A percentile compares a stretch with the other conserved stretches of the same genome.
Conservation (phyloP, 2,329 filamentous ascomycete genomes). For the Sphaerulina vaccinii region DNA sequence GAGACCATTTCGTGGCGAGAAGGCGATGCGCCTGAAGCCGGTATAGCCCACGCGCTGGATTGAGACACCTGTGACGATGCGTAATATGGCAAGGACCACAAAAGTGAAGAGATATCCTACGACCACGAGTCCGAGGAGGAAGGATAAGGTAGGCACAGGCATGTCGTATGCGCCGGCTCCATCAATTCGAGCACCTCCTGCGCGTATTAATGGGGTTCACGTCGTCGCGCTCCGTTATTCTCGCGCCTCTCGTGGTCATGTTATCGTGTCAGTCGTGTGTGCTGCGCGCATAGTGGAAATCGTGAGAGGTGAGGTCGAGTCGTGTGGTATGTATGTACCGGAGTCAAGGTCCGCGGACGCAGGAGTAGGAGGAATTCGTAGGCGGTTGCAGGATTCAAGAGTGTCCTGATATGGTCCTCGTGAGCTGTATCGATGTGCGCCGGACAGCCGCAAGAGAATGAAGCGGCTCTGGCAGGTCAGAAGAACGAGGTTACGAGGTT, state of each 20-base stretch:
- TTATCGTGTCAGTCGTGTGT: not conserved
- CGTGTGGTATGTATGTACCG: too few species aligned
- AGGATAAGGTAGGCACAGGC: conserved; percentile 56
- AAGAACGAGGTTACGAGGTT: too few species aligned
- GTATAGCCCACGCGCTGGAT: conserved; percentile 94
- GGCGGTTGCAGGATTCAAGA: too few species aligned
- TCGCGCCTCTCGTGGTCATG: not conserved
- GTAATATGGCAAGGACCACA: conserved; percentile 86
- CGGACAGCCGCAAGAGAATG: too few species aligned
- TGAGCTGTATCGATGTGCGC: too few species aligned
- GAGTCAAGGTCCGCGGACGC: too few species aligned
- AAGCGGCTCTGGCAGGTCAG: too few species aligned
- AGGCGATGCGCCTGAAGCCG: conserved; percentile 85
- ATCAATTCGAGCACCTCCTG: conserved; percentile 24
- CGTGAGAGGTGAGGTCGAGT: too few species aligned
- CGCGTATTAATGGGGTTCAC: not conserved
- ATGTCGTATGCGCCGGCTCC: conserved; percentile 35
- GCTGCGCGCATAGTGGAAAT: too few species aligned
- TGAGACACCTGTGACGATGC: conserved; percentile 88
- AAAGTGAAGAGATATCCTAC: conserved; percentile 89
- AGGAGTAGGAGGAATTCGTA: too few species aligned
- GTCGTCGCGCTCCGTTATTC: not conserved
- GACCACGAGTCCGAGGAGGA: conserved; percentile 80
- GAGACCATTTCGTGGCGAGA: conserved; percentile 83
- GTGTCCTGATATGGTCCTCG: too few species aligned